Base-by-base conservation (phyloP, 2,329 filamentous ascomycete genomes). In the Ophiostoma triangulosporum region DNA sequence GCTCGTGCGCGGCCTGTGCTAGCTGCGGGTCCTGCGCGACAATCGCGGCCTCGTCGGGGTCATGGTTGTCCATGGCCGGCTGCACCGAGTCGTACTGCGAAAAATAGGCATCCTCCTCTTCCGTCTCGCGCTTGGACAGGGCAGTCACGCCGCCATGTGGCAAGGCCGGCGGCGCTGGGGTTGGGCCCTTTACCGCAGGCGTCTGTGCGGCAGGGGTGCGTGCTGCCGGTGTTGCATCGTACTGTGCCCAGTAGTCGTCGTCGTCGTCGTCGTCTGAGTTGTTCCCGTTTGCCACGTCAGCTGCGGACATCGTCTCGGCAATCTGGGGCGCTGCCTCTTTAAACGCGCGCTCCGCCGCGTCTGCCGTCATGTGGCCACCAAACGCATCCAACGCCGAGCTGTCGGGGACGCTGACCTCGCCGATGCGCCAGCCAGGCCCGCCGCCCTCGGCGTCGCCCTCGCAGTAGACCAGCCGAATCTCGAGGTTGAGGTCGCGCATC, bases 241-340 rank as follows among this genome's bases (percentile, higher is more conserved):
- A 90, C 57, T 80, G 77, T 31, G 80, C 83, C 86, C 86, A 91
- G 66, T 91, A 91, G 60, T 82, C 83, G 59, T 87, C 84, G 57
- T 88, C 83, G 59, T 87, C 84, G 57, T 88, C 83, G 31, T 86
- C 83, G 22, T 85, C 83, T 0, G 81, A 80, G 0, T 82, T 78
- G 1, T 74, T 69, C 0, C 66, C 63, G 6, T 60, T 53, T 29
- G 55, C 55, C 9, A 57, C 52, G n/a, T 8, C 24, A 29, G 24
- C 14, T n/a, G 12, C 1, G 31, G n/a, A n/a, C n/a, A n/a, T 24
- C 20, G 26, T n/a, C 14, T 20, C 27, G 3, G 11, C 9, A 17
- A 33, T 36, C 6, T 26, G 12, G 3, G 35, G 17, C 20, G 32
- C n/a, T 1, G 12, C 49, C 9, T 51, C 57, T 1, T 9, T n/a